Evolutionary conservation across 2,329 filamentous ascomycete genomes (phyloP).

Genomic region (Fusarium denticulatum): DNA sequence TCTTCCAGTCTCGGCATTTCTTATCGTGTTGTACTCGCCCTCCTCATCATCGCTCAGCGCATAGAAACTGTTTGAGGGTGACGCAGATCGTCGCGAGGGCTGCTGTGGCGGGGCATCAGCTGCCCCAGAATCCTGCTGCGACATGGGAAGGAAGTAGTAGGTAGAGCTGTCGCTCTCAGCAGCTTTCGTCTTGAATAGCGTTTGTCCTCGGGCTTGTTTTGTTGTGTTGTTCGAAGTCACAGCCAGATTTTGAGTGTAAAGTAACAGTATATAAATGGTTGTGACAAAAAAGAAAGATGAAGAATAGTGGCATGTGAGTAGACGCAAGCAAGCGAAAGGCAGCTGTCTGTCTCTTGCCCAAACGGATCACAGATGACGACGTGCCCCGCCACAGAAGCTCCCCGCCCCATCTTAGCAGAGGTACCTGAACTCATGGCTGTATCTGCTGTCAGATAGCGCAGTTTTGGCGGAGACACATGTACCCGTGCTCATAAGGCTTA

Average conservation of each 20-base stretch:
- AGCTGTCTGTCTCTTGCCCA: conserved; percentile 31
- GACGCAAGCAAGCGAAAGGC: conserved; percentile 10
- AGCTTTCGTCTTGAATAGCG: background rate
- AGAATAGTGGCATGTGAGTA: conserved; percentile 31
- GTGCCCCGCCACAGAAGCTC: conserved; percentile 37
- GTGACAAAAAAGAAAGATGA: background rate
- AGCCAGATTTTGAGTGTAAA: background rate
- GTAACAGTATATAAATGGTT: conserved; percentile 9
- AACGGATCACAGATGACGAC: conserved; percentile 40
- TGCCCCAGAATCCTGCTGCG: conserved; percentile 35
- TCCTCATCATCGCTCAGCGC: conserved; percentile 97
- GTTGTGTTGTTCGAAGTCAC: background rate
- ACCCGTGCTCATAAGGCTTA: conserved; percentile 6
- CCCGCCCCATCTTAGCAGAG: conserved; percentile 18
- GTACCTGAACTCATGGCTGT: conserved; percentile 15
- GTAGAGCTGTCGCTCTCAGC: background rate
- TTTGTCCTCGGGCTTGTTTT: background rate
- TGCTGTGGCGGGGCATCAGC: conserved; percentile 42
- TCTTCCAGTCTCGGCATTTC: conserved; percentile 77
- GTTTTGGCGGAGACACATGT: conserved; percentile 4
- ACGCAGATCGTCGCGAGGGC: conserved; percentile 58
- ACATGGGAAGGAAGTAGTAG: conserved; percentile 25
- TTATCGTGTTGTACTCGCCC: conserved; percentile 93
- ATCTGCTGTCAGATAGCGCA: background rate
- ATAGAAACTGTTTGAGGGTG: conserved; percentile 89